Conservation (phyloP, 257 asterid genomes). For the Capsicum rhomboideum region DNA sequence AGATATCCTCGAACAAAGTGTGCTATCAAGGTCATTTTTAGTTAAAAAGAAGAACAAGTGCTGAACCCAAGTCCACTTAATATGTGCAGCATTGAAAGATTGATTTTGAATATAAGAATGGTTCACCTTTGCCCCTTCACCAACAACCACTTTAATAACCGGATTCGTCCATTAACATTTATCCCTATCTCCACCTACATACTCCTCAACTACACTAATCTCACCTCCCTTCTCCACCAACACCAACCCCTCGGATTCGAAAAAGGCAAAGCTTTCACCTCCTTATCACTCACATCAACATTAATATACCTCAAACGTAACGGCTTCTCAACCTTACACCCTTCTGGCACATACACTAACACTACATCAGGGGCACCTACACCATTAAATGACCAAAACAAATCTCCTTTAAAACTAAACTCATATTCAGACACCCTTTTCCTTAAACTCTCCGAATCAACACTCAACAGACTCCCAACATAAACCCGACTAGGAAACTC, state of each 20-base stretch:
- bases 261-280: slow-evolving; percentile 50
- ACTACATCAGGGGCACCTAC: slow-evolving; percentile 81
- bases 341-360: slow-evolving; percentile 74
- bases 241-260: slow-evolving; percentile 80
- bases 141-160: slow-evolving; percentile 58
- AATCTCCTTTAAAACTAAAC: slow-evolving; percentile 56
- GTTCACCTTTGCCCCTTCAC: slow-evolving; percentile 63
- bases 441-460: slow-evolving; percentile 39
- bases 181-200: slow-evolving; percentile 37
- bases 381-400: slow-evolving; percentile 88
- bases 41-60: neutral
- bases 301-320: slow-evolving; percentile 57
- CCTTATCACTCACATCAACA: slow-evolving; percentile 46
- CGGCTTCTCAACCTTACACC: slow-evolving; percentile 64
- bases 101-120: slow-evolving; percentile 82
- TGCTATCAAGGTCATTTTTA: neutral
- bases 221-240: slow-evolving; percentile 88
- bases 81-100: slow-evolving; percentile 73
- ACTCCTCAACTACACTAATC: slow-evolving; percentile 74
- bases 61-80: slow-evolving; percentile 81
- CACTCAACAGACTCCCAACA: slow-evolving; percentile 49
- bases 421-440: slow-evolving; percentile 51
- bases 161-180: slow-evolving; percentile 80
- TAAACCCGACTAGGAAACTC: slow-evolving; percentile 61
- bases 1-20: neutral